These are phyloP conservation scores for Magnusiomyces tetraspermus DNA, from an alignment of 1,139 yeast genomes.

Conservation along the genomic window DNA sequence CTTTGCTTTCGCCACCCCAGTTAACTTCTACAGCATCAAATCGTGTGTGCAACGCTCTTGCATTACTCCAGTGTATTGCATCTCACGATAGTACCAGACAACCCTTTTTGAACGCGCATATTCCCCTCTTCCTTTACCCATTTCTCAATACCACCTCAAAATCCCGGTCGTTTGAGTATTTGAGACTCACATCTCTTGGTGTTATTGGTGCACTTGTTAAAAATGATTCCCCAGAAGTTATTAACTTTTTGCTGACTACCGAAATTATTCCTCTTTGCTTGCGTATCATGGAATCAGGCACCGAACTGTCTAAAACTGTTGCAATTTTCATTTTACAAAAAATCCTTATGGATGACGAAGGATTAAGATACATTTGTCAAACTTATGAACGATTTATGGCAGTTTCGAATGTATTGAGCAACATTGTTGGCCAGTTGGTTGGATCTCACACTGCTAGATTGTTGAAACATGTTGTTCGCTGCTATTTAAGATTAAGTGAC, in stretches of 20 bases:
- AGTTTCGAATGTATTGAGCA: slow-evolving; percentile 76
- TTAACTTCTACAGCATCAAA: slow-evolving; percentile 82
- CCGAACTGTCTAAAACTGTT: slow-evolving; percentile 89
- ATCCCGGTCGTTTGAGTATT: slow-evolving; percentile 86
- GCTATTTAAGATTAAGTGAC: slow-evolving; percentile 84
- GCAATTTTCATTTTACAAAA: slow-evolving; percentile 93
- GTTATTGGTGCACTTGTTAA: slow-evolving; percentile 96
- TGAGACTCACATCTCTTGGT: slow-evolving; percentile 85
- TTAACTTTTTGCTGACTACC: slow-evolving; percentile 78
- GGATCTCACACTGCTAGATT: slow-evolving; percentile 67
- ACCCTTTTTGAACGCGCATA: slow-evolving; percentile 76
- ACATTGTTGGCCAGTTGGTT: slow-evolving; percentile 81
- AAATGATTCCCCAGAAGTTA: slow-evolving; percentile 92
- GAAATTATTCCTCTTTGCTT: slow-evolving; percentile 92
- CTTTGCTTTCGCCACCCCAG: slow-evolving; percentile 77
- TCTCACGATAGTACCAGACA: slow-evolving; percentile 86
- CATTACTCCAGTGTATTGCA: slow-evolving; percentile 91
- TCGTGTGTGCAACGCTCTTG: slow-evolving; percentile 91
- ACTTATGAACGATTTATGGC: slow-evolving; percentile 93
- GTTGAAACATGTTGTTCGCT: slow-evolving; percentile 86
- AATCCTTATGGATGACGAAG: slow-evolving; percentile 83
- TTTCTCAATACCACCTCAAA: slow-evolving; percentile 86
- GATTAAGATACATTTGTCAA: slow-evolving; percentile 84
- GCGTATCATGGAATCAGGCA: slow-evolving; percentile 90
- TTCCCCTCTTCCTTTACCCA: slow-evolving; percentile 87